Conservation (phyloP, 768 basidiomycete genomes). For the Suillus discolor region DNA sequence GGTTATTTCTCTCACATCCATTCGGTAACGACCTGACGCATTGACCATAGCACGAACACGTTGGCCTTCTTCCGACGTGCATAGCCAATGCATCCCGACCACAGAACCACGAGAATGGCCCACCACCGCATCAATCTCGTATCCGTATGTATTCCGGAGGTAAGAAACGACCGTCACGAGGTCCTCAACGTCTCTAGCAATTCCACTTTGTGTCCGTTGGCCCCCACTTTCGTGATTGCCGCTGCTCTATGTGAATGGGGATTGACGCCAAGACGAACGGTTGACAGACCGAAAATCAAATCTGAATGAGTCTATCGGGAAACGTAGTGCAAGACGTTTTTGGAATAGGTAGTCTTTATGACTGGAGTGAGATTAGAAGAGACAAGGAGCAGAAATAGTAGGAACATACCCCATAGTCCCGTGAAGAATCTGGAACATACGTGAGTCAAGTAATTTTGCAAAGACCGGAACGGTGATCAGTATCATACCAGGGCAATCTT, state of each 20-base stretch:
- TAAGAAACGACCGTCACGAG: constrained; percentile 64
- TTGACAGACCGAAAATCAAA: constrained; percentile 81
- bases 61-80: constrained; percentile 59
- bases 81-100: constrained; percentile 69
- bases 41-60: constrained; percentile 68
- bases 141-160: constrained; percentile 61
- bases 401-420: constrained; percentile 71
- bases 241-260: constrained; percentile 37
- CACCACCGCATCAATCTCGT: constrained; percentile 67
- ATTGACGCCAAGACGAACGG: constrained; percentile 7
- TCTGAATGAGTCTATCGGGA: constrained; percentile 80
- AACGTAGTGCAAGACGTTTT: constrained; percentile 61
- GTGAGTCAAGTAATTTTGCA: constrained; percentile 11
- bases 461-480: constrained; percentile 8
- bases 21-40: constrained; percentile 75
- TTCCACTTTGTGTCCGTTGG: constrained; percentile 58
- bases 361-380: constrained; percentile 38
- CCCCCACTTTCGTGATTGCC: constrained; percentile 81
- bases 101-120: constrained; percentile 81
- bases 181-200: constrained; percentile 67
- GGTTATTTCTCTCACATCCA: constrained; percentile 58
- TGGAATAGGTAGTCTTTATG: constrained; percentile 88
- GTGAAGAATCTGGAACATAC: constrained; percentile 65
- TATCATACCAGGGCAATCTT: constrained; percentile 65
- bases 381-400: not conserved